Evolutionary conservation across 2,329 filamentous ascomycete species (phyloP), one percentile per base, ranked within the genome.

Genomic region (Penicillium brevicompactum): DNA sequence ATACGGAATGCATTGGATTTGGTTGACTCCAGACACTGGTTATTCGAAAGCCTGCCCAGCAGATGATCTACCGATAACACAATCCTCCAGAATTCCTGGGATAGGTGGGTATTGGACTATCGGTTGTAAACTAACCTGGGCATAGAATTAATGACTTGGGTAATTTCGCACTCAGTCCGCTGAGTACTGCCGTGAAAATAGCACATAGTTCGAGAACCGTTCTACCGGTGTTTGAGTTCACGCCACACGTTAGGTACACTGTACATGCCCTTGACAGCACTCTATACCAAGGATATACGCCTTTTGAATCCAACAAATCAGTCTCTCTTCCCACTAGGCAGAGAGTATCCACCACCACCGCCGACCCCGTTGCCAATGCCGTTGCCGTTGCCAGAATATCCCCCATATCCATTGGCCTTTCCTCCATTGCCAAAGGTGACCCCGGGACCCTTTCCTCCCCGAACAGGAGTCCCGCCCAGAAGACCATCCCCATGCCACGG

Each of bases 351-450:
- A 65, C 58, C 55, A 21, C 61, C 61, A 48, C 27, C 21, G 4
- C 50, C 45, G 21, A 59, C 58, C 2, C 59, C 59, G 18, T 57
- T 46, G 18, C 59, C 66, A 48, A 49, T 60, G 53, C 70, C 67
- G 68, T 50, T 60, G 53, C 70, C 67, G 68, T 66, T 61, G 16
- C 67, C 67, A 60, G 80, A 75, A 64, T 85, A 84, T 47, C 80
- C 80, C 42, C 83, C 83, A 72, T 86, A 84, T 50, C 80, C 77
- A 75, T 79, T 84, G 59, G 81, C 65, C 56, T 80, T 70, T 41
- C 80, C 71, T 76, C 82, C 60, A 81, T 79, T 51, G 70, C 84
- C 65, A 70, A 83, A 86, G 7, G 78, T 78, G 48, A 85, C 83
- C 47, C 81, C 73, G 21, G 78, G 76, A 14, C 79, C 78, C 43